Conservation (phyloP, 202 grass and related monocot species). For the Saccharum hybrid region DNA sequence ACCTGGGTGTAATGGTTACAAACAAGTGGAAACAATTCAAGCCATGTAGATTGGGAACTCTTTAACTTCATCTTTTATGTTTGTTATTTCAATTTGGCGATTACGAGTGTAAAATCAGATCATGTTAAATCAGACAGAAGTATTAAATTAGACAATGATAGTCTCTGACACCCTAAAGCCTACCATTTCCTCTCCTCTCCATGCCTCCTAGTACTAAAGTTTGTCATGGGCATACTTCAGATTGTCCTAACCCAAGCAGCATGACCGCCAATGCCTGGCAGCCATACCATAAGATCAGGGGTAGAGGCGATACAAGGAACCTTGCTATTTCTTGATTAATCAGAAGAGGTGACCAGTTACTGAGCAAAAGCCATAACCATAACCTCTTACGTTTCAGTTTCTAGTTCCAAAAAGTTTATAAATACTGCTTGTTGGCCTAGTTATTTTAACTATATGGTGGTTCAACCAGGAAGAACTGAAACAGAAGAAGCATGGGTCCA, state of each 20-base stretch:
- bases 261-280: neutral
- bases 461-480: neutral
- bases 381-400: neutral
- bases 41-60: neutral
- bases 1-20: slow-evolving; percentile 14
- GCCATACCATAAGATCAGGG: neutral
- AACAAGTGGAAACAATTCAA: slow-evolving; percentile 16
- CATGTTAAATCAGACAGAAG: slow-evolving; percentile 1
- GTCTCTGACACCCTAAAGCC: neutral
- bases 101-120: slow-evolving; percentile 26
- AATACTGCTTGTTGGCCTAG: slow-evolving; percentile 1
- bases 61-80: slow-evolving; percentile 23
- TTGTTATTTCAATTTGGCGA: slow-evolving; percentile 24
- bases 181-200: neutral
- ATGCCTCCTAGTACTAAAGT: neutral
- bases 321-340: neutral
- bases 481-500: neutral
- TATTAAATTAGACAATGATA: slow-evolving; percentile 10
- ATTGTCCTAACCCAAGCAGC: neutral
- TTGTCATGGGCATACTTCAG: neutral
- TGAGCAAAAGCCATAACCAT: neutral
- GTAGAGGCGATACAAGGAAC: neutral
- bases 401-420: neutral
- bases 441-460: neutral
- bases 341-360: neutral